Base-by-base conservation (phyloP, 2,329 filamentous ascomycete genomes). In the Claviceps maximensis region DNA sequence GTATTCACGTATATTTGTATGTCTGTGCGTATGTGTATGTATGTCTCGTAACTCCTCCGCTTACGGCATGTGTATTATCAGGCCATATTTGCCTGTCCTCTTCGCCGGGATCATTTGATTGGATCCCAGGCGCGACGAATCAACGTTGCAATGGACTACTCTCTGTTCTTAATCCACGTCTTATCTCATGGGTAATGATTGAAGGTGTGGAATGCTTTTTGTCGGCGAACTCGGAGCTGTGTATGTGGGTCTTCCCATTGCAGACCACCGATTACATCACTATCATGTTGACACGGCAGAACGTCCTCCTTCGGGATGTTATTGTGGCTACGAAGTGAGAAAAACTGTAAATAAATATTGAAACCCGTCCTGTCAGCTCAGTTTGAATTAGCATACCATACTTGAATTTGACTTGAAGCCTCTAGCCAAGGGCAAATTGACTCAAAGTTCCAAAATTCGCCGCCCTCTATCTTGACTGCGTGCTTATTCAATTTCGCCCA, bases 241-340 rank as follows among this genome's bases (percentile, higher is more conserved):
- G 10, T 29, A 21, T 21, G 17, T 21, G 36, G 48, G 36, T 29
- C 48, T 42, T 5, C 36, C 8, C 31, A 29, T 40, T 40, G 12
- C 50, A 41, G 33, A 42, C 48, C 49, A 41, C 21, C 42, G 21
- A 57, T 57, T 56, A 57, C 56, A 56, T 57, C 56, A 57, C 51
- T 49, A 19, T 47, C 23, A 40, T 41, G 48, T 41, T 41, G 25
- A 10, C 36, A 41, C n/a, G n/a, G 36, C 46, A 49, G 19, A 47
- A 44, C 19, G 15, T n/a, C 45, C 46, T 25, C 15, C 36, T 33
- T 29, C 36, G 36, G 46, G 21, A n/a, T 19, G 13, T 12, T 3
- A 5, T 31, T 19, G 27, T 47, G 6, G 17, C 27, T 9, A 10
- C 5, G 27, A n/a, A 21, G 9, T 7, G 15, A 10, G 29, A 17